phyloP scores from a whole-genome alignment of 345 rosid genomes.

The Carallia brachiata region DNA sequence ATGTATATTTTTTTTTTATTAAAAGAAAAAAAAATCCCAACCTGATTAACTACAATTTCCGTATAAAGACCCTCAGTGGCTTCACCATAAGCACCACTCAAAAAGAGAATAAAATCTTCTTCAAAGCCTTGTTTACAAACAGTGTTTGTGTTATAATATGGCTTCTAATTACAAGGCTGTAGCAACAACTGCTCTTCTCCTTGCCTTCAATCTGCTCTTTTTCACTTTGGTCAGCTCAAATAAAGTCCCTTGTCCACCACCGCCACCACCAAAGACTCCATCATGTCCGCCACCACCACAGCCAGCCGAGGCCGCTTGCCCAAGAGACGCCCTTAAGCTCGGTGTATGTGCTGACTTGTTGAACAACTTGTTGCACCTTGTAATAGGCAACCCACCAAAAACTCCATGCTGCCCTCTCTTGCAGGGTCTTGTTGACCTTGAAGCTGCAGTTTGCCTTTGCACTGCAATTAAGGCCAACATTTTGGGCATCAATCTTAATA shows the following conservation, averaged over 20 bases:
- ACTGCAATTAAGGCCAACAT: conserved; percentile 21
- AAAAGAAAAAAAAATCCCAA: too few species aligned
- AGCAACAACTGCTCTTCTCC: conserved; percentile 15
- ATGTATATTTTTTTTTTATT: too few species aligned
- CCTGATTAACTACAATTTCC: background rate
- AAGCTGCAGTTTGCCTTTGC: conserved; percentile 30
- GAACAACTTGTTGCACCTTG: conserved; percentile 11
- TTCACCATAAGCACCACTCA: background rate
- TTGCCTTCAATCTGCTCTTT: conserved; percentile 16
- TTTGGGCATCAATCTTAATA: conserved; percentile 17
- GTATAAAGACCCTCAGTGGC: conserved; percentile 1
- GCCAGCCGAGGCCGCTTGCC: conserved; percentile 12
- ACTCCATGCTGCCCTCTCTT: conserved; percentile 17
- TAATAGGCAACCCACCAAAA: conserved; percentile 14
- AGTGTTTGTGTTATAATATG: background rate
- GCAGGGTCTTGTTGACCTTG: conserved; percentile 15
- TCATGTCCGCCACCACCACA: conserved; percentile 8
- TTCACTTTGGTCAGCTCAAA: conserved; percentile 14
- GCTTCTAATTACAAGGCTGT: conserved; percentile 10
- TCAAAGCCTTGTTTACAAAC: background rate
- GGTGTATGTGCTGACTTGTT: conserved; percentile 19
- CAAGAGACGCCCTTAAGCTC: conserved; percentile 17
- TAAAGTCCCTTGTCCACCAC: conserved; percentile 11
- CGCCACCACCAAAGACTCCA: background rate
- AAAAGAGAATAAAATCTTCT: background rate